Evolutionary conservation across 495 filamentous ascomycete species (phyloP), one percentile per base, ranked within the genome.

Genomic region (Bacidia rubella): DNA sequence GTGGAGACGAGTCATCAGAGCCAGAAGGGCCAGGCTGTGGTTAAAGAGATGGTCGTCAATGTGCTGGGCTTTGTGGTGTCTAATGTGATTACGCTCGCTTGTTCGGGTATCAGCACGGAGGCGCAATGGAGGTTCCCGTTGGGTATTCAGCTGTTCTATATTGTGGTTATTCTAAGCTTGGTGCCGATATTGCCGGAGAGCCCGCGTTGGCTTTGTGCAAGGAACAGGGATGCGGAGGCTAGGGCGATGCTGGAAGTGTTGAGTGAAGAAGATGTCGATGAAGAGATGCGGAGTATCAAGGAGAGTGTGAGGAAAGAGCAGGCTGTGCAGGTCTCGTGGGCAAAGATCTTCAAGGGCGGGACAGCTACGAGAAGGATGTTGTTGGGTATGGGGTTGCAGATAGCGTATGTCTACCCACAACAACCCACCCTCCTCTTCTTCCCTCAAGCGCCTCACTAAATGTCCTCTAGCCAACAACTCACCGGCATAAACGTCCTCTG

Each of bases 401-500:
- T 57, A 3, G 51, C 48, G 54, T 56, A 42, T 15, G 54, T 21
- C 12, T 10, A n/a, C 35, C 20, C 1, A 3, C 38, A 44, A 12
- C 1, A 24, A 0, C 21, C 32, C 12, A 12, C 42, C 25, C 2
- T 17, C 32, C 10, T 43, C 5, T 29, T 26, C 22, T 19, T 2
- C 22, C 40, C 48, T 9, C 42, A 2, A 1, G 5, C 3, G 7
- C 19, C 3, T 29, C 17, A 35, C 29, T 35, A 35, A 44, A 5
- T 5, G 17, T 22, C 20, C 19, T 9, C 12, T 17, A 56, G 57
- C 20, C 56, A 74, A 57, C 73, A 78, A 60, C 69, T 78, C 54
- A 74, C 68, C 10, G 77, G 79, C 23, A 77, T 78, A 56, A 80
- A 79, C 54, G 63, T 81, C 29, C 77, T 81, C 43, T 75, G 74